These are phyloP conservation scores for Smittium culicis DNA, from an alignment of 371 early-diverging fungal species.

Conservation along the genomic window DNA sequence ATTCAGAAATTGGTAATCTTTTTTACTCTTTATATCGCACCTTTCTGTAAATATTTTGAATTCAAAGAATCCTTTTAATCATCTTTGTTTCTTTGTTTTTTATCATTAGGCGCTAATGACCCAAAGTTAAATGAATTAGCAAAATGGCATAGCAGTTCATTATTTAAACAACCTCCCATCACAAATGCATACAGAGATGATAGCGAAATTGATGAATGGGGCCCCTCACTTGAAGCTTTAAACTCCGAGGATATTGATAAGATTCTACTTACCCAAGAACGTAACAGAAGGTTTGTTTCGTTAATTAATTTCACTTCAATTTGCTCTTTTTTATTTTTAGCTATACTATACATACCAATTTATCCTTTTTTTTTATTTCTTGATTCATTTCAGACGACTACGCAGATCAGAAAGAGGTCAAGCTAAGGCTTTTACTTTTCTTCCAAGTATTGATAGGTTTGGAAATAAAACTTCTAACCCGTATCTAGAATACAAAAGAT, in stretches of 20 bases:
- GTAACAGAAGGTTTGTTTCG: slow-evolving; percentile 30
- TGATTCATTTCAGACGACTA: slow-evolving; percentile 2
- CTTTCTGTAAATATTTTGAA: too few relatives aligned
- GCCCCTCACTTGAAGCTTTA: slow-evolving; percentile 61
- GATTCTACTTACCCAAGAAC: slow-evolving; percentile 59
- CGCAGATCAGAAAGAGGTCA: slow-evolving; percentile 4
- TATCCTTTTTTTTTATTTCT: not conserved
- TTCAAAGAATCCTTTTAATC: too few relatives aligned
- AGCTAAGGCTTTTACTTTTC: slow-evolving; percentile 1
- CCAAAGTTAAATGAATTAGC: slow-evolving; percentile 10
- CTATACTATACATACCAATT: not conserved
- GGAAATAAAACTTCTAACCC: too few relatives aligned
- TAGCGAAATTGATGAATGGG: slow-evolving; percentile 61
- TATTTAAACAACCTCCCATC: slow-evolving; percentile 24
- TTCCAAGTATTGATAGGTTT: too few relatives aligned
- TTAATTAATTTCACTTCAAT: too few relatives aligned
- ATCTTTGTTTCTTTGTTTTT: too few relatives aligned
- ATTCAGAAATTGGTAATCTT: too few relatives aligned
- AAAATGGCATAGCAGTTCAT: slow-evolving; percentile 4
- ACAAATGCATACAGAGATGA: slow-evolving; percentile 40
- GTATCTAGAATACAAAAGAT: too few relatives aligned
- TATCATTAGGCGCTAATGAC: slow-evolving; percentile 27
- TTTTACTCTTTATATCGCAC: too few relatives aligned
- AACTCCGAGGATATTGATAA: slow-evolving; percentile 69
- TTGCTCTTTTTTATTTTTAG: too few relatives aligned